These are phyloP conservation scores for Escovopsis sp. DNA, from an alignment of 2,329 filamentous ascomycete genomes.

Conservation along the genomic window DNA sequence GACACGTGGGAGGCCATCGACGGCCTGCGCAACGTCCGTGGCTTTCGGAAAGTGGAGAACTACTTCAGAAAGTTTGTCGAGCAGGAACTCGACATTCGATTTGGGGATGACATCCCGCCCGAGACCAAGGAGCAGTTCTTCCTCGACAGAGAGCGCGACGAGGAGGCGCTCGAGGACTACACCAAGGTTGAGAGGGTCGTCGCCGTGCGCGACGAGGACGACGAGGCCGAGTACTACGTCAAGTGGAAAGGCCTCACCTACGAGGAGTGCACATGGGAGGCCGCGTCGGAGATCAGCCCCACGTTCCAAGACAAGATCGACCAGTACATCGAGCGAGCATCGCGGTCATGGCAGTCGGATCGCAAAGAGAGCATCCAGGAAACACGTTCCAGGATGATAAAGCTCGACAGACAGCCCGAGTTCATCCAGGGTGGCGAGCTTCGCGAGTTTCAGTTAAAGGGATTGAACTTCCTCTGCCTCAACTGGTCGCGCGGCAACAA, in stretches of 20 bases:
- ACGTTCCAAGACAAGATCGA: conserved; percentile 84
- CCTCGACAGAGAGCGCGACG: conserved; percentile 82
- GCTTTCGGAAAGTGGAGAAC: conserved; percentile 82
- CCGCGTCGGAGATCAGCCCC: conserved; percentile 55
- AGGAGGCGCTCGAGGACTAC: conserved; percentile 78
- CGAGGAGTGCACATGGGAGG: conserved; percentile 90
- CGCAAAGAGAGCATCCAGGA: conserved; percentile 59
- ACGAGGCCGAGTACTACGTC: conserved; percentile 76
- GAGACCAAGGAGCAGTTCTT: conserved; percentile 90
- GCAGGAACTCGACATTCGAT: conserved; percentile 62
- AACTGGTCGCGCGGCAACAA: conserved; percentile 94
- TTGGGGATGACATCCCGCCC: conserved; percentile 60
- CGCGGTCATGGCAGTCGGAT: conserved; percentile 68
- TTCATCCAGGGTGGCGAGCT: conserved; percentile 79
- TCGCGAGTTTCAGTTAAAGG: conserved; percentile 83
- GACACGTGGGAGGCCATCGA: conserved; percentile 85
- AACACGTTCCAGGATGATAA: conserved; percentile 60
- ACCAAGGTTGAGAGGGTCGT: conserved; percentile 90
- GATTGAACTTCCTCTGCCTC: conserved; percentile 87
- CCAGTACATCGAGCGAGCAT: conserved; percentile 71
- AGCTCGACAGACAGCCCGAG: conserved; percentile 63
- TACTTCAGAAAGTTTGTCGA: conserved; percentile 77
- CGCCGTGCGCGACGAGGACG: conserved; percentile 63
- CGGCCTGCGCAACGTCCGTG: conserved; percentile 60
- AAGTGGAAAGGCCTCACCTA: conserved; percentile 96